Percentiles rank a stretch among this genome's conserved stretches.
phyloP scores from a whole-genome alignment of 2,329 filamentous ascomycete species.

The Trichoderma hamatum region DNA sequence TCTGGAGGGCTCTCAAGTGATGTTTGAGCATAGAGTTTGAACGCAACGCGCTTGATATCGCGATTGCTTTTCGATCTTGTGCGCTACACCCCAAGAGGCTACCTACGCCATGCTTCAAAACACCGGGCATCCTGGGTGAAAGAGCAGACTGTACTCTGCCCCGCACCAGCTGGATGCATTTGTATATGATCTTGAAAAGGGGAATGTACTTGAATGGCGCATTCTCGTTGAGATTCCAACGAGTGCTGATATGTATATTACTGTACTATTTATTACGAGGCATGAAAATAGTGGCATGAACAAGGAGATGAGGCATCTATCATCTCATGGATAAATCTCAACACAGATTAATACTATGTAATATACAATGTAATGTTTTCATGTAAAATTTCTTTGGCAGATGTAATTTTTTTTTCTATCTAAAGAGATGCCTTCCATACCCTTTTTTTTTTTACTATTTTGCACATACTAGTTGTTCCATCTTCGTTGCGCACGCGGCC shows the following conservation, averaged over 20 bases:
- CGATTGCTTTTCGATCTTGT: not conserved
- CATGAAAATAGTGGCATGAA: not conserved
- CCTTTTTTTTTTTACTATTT: not conserved
- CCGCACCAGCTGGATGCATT: not conserved
- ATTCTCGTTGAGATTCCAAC: not conserved
- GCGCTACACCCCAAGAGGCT: not conserved
- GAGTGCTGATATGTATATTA: not conserved
- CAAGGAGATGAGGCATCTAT: not conserved
- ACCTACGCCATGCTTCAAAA: not conserved
- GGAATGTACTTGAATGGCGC: not conserved
- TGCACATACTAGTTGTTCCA: not conserved
- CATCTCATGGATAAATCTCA: not conserved
- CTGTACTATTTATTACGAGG: slow-evolving; percentile 18
- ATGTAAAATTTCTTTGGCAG: not conserved
- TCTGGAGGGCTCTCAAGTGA: slow-evolving; percentile 68
- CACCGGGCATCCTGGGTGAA: not conserved
- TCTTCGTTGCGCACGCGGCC: not conserved
- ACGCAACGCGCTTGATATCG: no score
- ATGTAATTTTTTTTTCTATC: not conserved
- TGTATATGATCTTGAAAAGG: not conserved
- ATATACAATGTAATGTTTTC: not conserved
- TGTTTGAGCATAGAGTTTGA: not conserved
- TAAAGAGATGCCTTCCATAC: not conserved
- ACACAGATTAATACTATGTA: not conserved
- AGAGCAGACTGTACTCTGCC: not conserved